Conservation (phyloP, 495 filamentous ascomycete species). For the Neurospora hispaniola region DNA sequence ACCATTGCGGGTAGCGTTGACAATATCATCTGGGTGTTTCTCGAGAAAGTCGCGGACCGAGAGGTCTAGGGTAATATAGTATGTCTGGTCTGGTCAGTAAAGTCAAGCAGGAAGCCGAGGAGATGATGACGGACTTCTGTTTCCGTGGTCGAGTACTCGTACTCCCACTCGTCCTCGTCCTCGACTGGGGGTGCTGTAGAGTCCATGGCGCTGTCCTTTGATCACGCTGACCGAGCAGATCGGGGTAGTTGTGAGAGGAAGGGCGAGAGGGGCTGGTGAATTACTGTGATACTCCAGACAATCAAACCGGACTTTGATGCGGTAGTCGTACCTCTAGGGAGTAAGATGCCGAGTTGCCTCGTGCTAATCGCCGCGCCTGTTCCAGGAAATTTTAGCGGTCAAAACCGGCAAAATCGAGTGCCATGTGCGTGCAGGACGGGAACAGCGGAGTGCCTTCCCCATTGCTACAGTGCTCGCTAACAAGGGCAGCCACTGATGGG, state of each 20-base stretch:
- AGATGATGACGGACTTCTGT: slow-evolving; percentile 31
- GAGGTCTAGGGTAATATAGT: slow-evolving; percentile 46
- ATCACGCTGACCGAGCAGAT: too few species aligned
- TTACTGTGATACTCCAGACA: too few species aligned
- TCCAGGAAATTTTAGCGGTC: slow-evolving; percentile 17
- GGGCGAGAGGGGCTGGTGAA: too few species aligned
- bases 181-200: slow-evolving; percentile 12
- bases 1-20: slow-evolving; percentile 20
- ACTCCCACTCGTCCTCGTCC: slow-evolving; percentile 44
- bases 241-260: too few species aligned
- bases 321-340: too few species aligned
- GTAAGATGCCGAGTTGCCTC: background rate
- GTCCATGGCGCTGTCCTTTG: background rate
- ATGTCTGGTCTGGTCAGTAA: slow-evolving; percentile 27
- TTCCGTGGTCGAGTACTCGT: slow-evolving; percentile 47
- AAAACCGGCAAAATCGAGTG: slow-evolving; percentile 9
- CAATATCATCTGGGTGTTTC: slow-evolving; percentile 18
- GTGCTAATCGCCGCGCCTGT: background rate
- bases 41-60: slow-evolving; percentile 39
- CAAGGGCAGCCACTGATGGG: slow-evolving; percentile 5
- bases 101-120: background rate
- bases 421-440: slow-evolving; percentile 1
- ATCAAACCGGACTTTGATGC: too few species aligned
- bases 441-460: slow-evolving; percentile 1
- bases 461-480: background rate